Conservation (phyloP, 129 eudicot species). For the Escallonia herrerae region DNA sequence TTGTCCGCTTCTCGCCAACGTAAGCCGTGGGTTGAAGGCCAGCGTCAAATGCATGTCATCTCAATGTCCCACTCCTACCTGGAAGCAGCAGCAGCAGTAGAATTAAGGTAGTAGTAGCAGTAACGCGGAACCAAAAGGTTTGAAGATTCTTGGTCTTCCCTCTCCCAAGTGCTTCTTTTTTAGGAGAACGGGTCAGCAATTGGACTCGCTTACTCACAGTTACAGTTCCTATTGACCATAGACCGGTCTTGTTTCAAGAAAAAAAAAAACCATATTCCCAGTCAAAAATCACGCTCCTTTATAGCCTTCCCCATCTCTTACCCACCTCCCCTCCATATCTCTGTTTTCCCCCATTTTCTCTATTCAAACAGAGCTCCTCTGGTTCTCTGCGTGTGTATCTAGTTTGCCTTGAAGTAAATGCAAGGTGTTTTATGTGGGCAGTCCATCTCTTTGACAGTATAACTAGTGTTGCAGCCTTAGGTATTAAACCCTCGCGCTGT, state of each 20-base stretch:
- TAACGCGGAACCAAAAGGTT: slow-evolving; percentile 20
- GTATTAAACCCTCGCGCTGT: too few species aligned
- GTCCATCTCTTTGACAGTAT: too few species aligned
- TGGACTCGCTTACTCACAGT: slow-evolving; percentile 15
- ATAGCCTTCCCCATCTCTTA: slow-evolving; percentile 22
- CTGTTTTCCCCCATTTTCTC: slow-evolving; percentile 5
- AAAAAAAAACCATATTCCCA: neutral
- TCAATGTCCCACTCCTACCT: neutral
- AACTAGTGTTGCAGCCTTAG: too few species aligned
- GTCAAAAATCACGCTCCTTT: slow-evolving; percentile 14
- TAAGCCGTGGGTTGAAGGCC: neutral
- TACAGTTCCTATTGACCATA: slow-evolving; percentile 21
- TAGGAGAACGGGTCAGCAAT: slow-evolving; percentile 23
- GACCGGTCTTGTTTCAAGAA: slow-evolving; percentile 25
- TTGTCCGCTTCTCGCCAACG: slow-evolving; percentile 3
- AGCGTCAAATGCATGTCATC: slow-evolving; percentile 10
- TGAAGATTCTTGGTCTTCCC: slow-evolving; percentile 20
- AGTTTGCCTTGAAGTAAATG: too few species aligned
- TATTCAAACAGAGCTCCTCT: slow-evolving; percentile 1
- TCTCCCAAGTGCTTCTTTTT: slow-evolving; percentile 2
- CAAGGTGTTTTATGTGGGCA: too few species aligned
- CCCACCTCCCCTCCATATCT: neutral
- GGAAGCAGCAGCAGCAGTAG: neutral
- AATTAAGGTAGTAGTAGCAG: neutral
- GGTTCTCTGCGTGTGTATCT: neutral